Base-by-base conservation (phyloP, 2,329 filamentous ascomycete genomes). In the Trichoderma lentiforme region DNA sequence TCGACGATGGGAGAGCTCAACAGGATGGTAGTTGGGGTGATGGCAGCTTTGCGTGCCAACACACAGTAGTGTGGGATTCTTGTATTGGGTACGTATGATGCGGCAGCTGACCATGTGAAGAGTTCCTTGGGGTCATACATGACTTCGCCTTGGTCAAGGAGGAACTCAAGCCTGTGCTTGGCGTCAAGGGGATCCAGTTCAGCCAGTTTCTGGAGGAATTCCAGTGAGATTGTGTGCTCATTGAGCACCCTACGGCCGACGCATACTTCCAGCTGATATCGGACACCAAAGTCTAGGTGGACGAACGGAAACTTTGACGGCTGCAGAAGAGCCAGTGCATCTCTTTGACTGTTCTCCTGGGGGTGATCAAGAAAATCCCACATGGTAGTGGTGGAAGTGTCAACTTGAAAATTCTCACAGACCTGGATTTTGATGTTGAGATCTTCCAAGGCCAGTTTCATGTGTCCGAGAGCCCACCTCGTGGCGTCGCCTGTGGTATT, bases 191-290 rank as follows among this genome's bases (percentile, higher is more conserved):
- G 73, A 62, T 82, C 77, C 24, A 81, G 72, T 3, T 82, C 78
- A 1, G 86, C 83, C 21, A 98, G 85, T 56, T 82, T 86, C 32
- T 85, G 79, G 2, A 97, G 82, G 74, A 98, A 98, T 3, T 89
- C 85, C 1, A 81, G 79, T 1, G 84, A 86, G 58, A 98, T 87
- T 61, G 88, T 92, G 78, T 93, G 89, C 79, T 98, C 95, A 68
- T 91, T 91, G 14, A 99, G 82, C 28, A 90, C 85, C 0, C 91
- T 90, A 32, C 92, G 89, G 0, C 95, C 97, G n/a, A 98, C 86
- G 78, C 95, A 98, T 0, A 94, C 95, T 80, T 99, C 95, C 0
- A 99, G 87, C 79, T 97, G 94, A 78, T 98, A 99, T 18, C 93
- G 88, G 1, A 97, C 88, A 1, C 89, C 83, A 73, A 94, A 98